These are phyloP conservation scores for Podospora bellae-mahoneyi DNA, from an alignment of 495 filamentous ascomycete species.

Conservation along the genomic window DNA sequence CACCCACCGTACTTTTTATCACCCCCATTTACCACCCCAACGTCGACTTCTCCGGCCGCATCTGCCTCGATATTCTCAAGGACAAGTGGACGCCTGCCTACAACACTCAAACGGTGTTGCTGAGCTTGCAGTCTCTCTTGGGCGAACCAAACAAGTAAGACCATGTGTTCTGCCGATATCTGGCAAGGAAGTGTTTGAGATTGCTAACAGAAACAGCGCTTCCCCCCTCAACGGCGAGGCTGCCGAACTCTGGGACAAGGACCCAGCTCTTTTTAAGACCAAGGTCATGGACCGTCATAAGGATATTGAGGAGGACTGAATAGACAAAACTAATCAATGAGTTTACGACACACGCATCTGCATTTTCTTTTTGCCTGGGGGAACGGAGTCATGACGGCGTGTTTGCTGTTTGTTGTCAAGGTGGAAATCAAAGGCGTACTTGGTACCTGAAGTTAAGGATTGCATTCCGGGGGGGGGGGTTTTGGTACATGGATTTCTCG, in stretches of 20 bases:
- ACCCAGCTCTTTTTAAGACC: slow-evolving; percentile 82
- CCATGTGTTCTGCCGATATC: background rate
- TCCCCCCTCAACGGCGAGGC: slow-evolving; percentile 95
- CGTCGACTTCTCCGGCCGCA: slow-evolving; percentile 86
- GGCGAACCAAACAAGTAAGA: slow-evolving; percentile 95
- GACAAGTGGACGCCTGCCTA: slow-evolving; percentile 96
- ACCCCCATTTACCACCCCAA: slow-evolving; percentile 95
- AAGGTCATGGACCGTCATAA: slow-evolving; percentile 56
- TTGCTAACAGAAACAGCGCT: slow-evolving; percentile 54
- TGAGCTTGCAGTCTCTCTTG: slow-evolving; percentile 91
- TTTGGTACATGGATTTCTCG: slow-evolving; percentile 34
- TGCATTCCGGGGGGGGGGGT: slow-evolving; percentile 34
- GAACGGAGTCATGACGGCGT: slow-evolving; percentile 39
- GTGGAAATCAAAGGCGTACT: background rate
- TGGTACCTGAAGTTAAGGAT: slow-evolving; percentile 15
- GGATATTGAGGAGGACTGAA: slow-evolving; percentile 55
- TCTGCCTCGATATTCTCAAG: slow-evolving; percentile 95
- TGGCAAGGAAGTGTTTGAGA: background rate
- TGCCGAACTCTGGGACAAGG: slow-evolving; percentile 90
- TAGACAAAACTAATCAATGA: slow-evolving; percentile 1
- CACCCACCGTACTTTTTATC: slow-evolving; percentile 91
- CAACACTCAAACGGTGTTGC: slow-evolving; percentile 86
- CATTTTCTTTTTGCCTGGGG: slow-evolving; percentile 30
- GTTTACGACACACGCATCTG: slow-evolving; percentile 1
- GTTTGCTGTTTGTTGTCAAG: background rate